Conservation (phyloP, 2,329 filamentous ascomycete species). For the Helicocarpus griseus region DNA sequence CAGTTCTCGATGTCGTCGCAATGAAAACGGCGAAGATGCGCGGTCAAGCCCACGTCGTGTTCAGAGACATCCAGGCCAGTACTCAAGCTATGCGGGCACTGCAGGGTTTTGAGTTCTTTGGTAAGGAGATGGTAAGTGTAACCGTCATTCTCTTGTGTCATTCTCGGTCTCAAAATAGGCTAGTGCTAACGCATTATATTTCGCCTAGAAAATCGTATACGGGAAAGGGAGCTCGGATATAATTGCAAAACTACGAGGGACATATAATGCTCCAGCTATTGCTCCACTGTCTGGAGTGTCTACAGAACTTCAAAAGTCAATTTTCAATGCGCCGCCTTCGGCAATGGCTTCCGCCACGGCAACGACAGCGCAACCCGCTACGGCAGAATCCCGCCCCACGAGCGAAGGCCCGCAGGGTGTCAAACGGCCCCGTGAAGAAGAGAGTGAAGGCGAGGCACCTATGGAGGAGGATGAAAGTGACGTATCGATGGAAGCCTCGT, state of each 20-base stretch:
- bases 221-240: constrained; percentile 82
- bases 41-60: constrained; percentile 89
- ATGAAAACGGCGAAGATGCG: constrained; percentile 88
- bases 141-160: constrained; percentile 4
- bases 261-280: constrained; percentile 59
- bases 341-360: constrained; percentile 29
- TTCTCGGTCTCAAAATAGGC: background rate
- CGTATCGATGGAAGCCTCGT: constrained; percentile 60
- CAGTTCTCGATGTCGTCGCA: constrained; percentile 83
- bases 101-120: constrained; percentile 78
- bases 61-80: constrained; percentile 78
- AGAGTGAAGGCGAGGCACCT: constrained; percentile 43
- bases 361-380: constrained; percentile 42
- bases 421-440: constrained; percentile 62
- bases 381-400: constrained; percentile 40
- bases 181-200: background rate
- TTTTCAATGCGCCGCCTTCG: constrained; percentile 57
- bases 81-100: constrained; percentile 87
- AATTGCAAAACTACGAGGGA: constrained; percentile 84
- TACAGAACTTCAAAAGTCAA: constrained; percentile 67
- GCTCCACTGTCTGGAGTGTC: constrained; percentile 48
- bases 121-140: constrained; percentile 65
- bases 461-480: constrained; percentile 63
- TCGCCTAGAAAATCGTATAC: constrained; percentile 71
- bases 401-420: constrained; percentile 46